Evolutionary conservation across 495 filamentous ascomycete genomes (phyloP), one percentile per base, ranked within the genome.

Genomic region (Choiromyces venosus): DNA sequence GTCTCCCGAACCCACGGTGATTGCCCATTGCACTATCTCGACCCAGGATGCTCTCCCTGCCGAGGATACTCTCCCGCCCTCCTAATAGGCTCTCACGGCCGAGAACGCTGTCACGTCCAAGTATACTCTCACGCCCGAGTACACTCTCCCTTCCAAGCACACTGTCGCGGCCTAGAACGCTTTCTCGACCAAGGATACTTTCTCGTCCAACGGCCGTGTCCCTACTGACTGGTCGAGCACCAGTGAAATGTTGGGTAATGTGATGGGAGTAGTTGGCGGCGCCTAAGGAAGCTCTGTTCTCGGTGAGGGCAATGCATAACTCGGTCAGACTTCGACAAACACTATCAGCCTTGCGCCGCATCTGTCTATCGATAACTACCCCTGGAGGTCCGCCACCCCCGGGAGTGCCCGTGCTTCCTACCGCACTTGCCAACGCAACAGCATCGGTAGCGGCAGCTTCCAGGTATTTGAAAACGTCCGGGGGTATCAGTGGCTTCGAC

Each of bases 301-400:
- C 91, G 68, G 91, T 91, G 64, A 99, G 84, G 21, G 93, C 92
- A 52, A 99, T 87, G 80, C 92, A 97, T 35, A 99, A 85, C 79
- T 99, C 95, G 2, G 95, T 98, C 71, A 99, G 83, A 76, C 91
- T 94, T 66, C 95, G 88, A 83, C 96, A 98, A 82, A 98, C 87
- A 79, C 90, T 94, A 81, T 98, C 95, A 38, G 92, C 92, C 81
- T 97, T 98, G 71, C 94, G 88, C 52, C 92, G 88, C 38, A 97
- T 86, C 76, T 93, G 91, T 67, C 94, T 87, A 78, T 98, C 93
- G 14, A 90, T 87, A n/a, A 89, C 83, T 61, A 87, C 82, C 29
- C 82, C 86, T 12, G 85, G 82, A 37, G 87, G 87, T 69, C 87
- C 87, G 37, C 89, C 87, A 8, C 89, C 87, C 14, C 88, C 87